These are phyloP conservation scores for Posidonia oceanica DNA, from an alignment of 116 monocot genomes.

Conservation along the genomic window DNA sequence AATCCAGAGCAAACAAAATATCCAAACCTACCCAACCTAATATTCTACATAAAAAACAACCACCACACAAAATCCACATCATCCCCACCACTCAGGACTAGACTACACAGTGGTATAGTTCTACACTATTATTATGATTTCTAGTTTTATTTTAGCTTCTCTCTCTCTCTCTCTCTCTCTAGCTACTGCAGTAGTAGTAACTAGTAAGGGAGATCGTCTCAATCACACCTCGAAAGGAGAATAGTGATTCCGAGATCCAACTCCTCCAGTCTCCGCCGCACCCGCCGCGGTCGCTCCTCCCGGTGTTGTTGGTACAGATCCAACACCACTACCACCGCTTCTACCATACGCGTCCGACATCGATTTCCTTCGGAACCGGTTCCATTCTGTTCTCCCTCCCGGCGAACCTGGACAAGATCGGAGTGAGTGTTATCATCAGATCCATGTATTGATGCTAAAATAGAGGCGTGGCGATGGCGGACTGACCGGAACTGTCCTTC, in stretches of 20 bases:
- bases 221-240: constrained; percentile 50
- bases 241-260: constrained; percentile 5
- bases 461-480: constrained; percentile 1
- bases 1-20: too few species aligned
- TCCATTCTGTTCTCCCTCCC: constrained; percentile 41
- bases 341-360: constrained; percentile 43
- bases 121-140: too few species aligned
- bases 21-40: too few species aligned
- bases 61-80: too few species aligned
- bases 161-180: too few species aligned
- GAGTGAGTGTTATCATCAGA: neutral
- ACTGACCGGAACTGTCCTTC: constrained; percentile 1
- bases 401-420: constrained; percentile 10
- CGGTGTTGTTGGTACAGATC: constrained; percentile 1
- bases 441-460: neutral
- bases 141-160: too few species aligned
- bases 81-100: too few species aligned
- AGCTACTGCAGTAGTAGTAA: too few species aligned
- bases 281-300: neutral
- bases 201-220: too few species aligned
- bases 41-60: too few species aligned
- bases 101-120: too few species aligned
- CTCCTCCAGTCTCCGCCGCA: neutral
- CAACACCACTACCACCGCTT: neutral
- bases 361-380: constrained; percentile 51